Evolutionary conservation across 768 basidiomycete genomes (phyloP), one percentile per base, ranked within the genome.

Genomic region (Hortiboletus campestris): DNA sequence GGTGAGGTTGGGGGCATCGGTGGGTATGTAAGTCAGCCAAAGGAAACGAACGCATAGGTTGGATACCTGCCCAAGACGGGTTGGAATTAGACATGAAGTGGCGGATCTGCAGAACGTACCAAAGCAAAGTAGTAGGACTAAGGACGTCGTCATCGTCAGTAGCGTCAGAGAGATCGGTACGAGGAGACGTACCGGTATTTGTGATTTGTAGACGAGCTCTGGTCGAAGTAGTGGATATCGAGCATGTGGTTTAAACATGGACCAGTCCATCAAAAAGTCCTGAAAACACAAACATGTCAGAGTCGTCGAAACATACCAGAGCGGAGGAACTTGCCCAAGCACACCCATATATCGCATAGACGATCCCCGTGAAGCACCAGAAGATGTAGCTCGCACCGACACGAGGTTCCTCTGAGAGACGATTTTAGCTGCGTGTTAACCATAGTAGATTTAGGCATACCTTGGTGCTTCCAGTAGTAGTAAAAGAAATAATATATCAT

Each of bases 221-320:
- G 75, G 68, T 14, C 95, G 82, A 1, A 98, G 78, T 34, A 91
- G 72, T 13, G 74, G 80, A 60, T 88, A 76, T 56, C 65, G 75
- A 3, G 76, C 75, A 50, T 76, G 84, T 3, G 79, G 75, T 53
- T 81, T 77, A 32, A 91, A 74, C 28, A 98, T 64, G 0, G 91
- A 93, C 94, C 95, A 98, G 69, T 98, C 94, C 84, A 96, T 91
- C n/a, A 90, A 67, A 32, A 94, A 72, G 66, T 96, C 93, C 92
- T 91, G 60, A 39, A 25, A 36, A 40, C 35, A n/a, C 34, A 52
- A 5, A 8, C n/a, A 25, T 32, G 36, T 42, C 11, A 42, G 8
- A 29, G 20, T 3, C 9, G 3, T 45, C 16, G 3, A 29, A 22
- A 9, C 7, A 10, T 25, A 17, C 1, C 6, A 17, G 42, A 4